Evolutionary conservation across 2,329 filamentous ascomycete genomes (phyloP).

Genomic region (Amesomyces nigricolor): DNA sequence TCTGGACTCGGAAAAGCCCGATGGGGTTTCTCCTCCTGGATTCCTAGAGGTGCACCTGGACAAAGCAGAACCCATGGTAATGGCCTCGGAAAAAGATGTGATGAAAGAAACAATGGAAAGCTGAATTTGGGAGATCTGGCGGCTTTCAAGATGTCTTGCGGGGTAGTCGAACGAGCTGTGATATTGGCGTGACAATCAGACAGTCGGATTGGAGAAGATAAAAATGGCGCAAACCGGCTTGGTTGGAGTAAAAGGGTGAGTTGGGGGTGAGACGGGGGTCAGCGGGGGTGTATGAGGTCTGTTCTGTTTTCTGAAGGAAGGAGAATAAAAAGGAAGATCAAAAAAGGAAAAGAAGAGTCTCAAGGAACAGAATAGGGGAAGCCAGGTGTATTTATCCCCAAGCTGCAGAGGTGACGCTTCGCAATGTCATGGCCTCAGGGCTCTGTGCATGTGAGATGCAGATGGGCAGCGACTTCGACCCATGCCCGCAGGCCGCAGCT

Average conservation of each 20-base stretch:
- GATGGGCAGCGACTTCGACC: too few species aligned
- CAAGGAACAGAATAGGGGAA: too few species aligned
- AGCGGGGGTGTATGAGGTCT: not conserved
- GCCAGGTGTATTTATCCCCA: too few species aligned
- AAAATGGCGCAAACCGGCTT: constrained; percentile 8
- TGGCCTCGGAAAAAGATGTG: not conserved
- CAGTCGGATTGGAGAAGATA: not conserved
- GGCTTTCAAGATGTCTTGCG: not conserved
- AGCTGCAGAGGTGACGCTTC: too few species aligned
- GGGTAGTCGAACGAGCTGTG: not conserved
- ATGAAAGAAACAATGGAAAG: not conserved
- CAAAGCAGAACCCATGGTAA: constrained; percentile 16
- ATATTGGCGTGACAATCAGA: not conserved
- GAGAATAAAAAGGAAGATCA: too few species aligned
- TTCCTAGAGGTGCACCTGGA: constrained; percentile 15
- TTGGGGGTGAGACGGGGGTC: not conserved
- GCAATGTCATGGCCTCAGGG: too few species aligned
- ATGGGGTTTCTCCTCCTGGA: not conserved
- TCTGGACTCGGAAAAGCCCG: constrained; percentile 4
- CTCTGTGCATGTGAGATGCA: too few species aligned
- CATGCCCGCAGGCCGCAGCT: too few species aligned
- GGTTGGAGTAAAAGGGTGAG: not conserved
- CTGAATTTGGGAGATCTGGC: not conserved
- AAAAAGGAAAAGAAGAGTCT: too few species aligned
- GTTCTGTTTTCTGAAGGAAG: too few species aligned